Evolutionary conservation across 148 eudicot genomes (phyloP).

Genomic region (Rhododendron ovatum): DNA sequence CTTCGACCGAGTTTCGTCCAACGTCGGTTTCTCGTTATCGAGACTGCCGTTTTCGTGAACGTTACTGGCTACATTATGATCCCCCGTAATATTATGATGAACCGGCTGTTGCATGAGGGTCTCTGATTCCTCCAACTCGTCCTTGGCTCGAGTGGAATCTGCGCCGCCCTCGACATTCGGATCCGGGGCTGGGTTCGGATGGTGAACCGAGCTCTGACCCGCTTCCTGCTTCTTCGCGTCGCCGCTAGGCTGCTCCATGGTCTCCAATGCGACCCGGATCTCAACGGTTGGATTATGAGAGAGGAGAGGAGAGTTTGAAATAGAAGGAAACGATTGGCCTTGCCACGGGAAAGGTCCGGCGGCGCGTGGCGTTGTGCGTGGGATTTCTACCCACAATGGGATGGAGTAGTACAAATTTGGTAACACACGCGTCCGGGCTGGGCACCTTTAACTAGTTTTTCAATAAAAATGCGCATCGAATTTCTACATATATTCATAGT

Average conservation of each 20-base stretch:
- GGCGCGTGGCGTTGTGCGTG: constrained; percentile 8
- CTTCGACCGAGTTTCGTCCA: not conserved
- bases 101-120: not conserved
- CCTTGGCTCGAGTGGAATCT: not conserved
- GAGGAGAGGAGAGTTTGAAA: not conserved
- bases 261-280: not conserved
- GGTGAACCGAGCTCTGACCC: not conserved
- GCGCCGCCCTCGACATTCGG: not conserved
- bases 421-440: too few relatives aligned
- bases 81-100: not conserved
- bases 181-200: not conserved
- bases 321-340: not conserved
- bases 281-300: not conserved
- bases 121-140: not conserved
- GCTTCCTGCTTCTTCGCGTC: constrained; percentile 7
- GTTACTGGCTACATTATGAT: not conserved
- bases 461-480: too few relatives aligned
- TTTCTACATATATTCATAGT: too few relatives aligned
- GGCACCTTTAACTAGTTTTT: too few relatives aligned
- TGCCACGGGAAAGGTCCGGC: not conserved
- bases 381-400: too few relatives aligned
- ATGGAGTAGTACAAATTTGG: too few relatives aligned
- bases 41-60: not conserved
- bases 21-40: not conserved
- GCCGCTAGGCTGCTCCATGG: constrained; percentile 19